Conservation (phyloP, 345 rosid species). For the Sisymbrium irio region DNA sequence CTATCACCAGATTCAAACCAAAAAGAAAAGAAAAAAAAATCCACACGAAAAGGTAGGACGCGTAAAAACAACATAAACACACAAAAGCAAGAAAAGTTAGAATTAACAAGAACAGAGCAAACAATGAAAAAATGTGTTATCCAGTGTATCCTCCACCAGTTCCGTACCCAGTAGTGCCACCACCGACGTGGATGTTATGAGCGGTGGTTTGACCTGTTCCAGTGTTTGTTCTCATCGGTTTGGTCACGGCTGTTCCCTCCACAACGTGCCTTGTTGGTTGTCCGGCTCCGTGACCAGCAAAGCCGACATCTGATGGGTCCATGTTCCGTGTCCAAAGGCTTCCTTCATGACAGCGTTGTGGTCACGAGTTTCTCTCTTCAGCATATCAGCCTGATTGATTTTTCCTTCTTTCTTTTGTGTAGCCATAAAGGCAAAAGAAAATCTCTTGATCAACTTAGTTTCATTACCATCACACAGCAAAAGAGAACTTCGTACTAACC, state of each 20-base stretch:
- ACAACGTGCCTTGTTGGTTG: slow-evolving; percentile 37
- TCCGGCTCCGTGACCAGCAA: slow-evolving; percentile 47
- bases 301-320: slow-evolving; percentile 49
- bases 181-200: slow-evolving; percentile 39
- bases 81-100: not conserved
- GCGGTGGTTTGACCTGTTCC: slow-evolving; percentile 44
- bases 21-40: not conserved
- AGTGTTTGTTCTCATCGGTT: slow-evolving; percentile 36
- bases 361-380: slow-evolving; percentile 47
- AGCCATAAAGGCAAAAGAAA: slow-evolving; percentile 38
- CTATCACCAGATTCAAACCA: not conserved
- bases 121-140: not conserved
- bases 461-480: not conserved
- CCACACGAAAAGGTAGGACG: not conserved
- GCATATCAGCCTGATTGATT: slow-evolving; percentile 44
- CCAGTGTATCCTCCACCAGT: slow-evolving; percentile 40
- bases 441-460: not conserved
- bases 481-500: too few relatives aligned
- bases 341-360: slow-evolving; percentile 47
- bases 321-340: slow-evolving; percentile 38
- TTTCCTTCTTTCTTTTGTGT: slow-evolving; percentile 50
- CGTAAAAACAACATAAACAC: not conserved
- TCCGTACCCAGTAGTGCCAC: slow-evolving; percentile 32
- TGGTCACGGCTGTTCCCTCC: slow-evolving; percentile 29
- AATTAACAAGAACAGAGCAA: not conserved